Evolutionary conservation across 2,329 filamentous ascomycete species (phyloP).

Genomic region (Fusarium odoratissimum): DNA sequence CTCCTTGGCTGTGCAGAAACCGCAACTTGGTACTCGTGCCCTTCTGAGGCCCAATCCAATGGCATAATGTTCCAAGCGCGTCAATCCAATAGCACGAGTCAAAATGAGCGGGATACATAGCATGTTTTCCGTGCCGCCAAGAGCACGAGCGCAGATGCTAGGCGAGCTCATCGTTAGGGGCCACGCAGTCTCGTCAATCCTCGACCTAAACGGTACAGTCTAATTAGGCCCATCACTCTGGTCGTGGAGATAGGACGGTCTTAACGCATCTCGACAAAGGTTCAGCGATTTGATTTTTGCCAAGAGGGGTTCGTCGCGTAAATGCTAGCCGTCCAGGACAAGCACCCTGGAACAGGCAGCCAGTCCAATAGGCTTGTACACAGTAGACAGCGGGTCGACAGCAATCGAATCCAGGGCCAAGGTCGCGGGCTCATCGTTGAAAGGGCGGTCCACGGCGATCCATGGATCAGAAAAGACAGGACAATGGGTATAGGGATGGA

Average conservation of each 20-base stretch:
- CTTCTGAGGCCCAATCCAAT: slow-evolving; percentile 25
- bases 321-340: slow-evolving; percentile 15
- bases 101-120: slow-evolving; percentile 9
- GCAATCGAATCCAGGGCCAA: slow-evolving; percentile 38
- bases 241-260: slow-evolving; percentile 27
- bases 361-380: slow-evolving; percentile 17
- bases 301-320: slow-evolving; percentile 29
- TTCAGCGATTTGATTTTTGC: slow-evolving; percentile 11
- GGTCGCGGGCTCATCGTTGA: slow-evolving; percentile 32
- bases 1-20: slow-evolving; percentile 30
- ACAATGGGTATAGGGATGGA: slow-evolving; percentile 10
- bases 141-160: slow-evolving; percentile 7
- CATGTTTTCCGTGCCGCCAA: slow-evolving; percentile 15
- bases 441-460: slow-evolving; percentile 30
- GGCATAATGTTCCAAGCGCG: slow-evolving; percentile 7
- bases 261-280: slow-evolving; percentile 13
- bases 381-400: slow-evolving; percentile 26
- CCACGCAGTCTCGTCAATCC: slow-evolving; percentile 21
- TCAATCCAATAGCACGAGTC: slow-evolving; percentile 8
- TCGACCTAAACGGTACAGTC: slow-evolving; percentile 10
- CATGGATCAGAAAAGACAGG: slow-evolving; percentile 29
- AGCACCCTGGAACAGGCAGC: slow-evolving; percentile 6
- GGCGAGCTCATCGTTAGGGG: slow-evolving; percentile 28
- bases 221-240: slow-evolving; percentile 2
- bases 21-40: slow-evolving; percentile 11